Evolutionary conservation across 208 protist genomes (phyloP).

Genomic region (Wallacemonas rigidus): DNA sequence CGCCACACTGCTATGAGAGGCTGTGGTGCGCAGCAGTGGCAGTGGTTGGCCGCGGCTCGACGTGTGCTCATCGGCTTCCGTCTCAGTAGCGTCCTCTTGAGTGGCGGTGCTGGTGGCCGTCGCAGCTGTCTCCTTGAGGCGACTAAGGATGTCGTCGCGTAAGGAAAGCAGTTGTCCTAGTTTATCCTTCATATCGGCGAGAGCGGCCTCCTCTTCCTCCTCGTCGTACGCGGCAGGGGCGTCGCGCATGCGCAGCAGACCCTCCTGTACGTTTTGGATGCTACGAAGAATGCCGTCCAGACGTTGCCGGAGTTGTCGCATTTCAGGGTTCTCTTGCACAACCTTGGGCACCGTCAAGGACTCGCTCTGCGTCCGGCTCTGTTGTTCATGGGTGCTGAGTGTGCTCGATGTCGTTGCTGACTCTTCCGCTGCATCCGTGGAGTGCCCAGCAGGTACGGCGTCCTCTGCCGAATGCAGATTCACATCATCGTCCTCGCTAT

Average conservation of each 20-base stretch:
- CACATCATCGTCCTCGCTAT: constrained; percentile 14
- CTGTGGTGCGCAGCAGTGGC: background rate
- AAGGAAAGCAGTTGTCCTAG: constrained; percentile 76
- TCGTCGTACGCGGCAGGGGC: constrained; percentile 49
- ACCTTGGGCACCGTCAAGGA: background rate
- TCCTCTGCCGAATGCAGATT: background rate
- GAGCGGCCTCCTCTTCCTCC: constrained; percentile 64
- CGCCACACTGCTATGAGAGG: background rate
- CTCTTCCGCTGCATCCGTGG: constrained; percentile 15
- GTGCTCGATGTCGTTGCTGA: background rate
- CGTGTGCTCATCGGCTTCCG: background rate
- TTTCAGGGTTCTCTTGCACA: constrained; percentile 32
- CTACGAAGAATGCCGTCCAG: constrained; percentile 77
- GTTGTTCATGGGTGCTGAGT: background rate
- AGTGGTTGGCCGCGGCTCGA: background rate
- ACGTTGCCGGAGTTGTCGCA: constrained; percentile 54
- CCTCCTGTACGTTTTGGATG: constrained; percentile 81
- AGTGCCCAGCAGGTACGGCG: background rate
- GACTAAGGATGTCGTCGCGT: constrained; percentile 71
- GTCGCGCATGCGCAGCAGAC: constrained; percentile 18
- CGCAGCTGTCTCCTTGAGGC: constrained; percentile 27
- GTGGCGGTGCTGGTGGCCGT: constrained; percentile 1
- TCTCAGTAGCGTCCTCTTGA: background rate
- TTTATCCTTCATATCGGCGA: constrained; percentile 79
- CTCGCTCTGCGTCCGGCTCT: background rate